Percentiles rank a stretch among this genome's conserved stretches.
These are phyloP conservation scores for Graphiopsis chlorocephala DNA, from an alignment of 2,329 filamentous ascomycete species.

Conservation along the genomic window DNA sequence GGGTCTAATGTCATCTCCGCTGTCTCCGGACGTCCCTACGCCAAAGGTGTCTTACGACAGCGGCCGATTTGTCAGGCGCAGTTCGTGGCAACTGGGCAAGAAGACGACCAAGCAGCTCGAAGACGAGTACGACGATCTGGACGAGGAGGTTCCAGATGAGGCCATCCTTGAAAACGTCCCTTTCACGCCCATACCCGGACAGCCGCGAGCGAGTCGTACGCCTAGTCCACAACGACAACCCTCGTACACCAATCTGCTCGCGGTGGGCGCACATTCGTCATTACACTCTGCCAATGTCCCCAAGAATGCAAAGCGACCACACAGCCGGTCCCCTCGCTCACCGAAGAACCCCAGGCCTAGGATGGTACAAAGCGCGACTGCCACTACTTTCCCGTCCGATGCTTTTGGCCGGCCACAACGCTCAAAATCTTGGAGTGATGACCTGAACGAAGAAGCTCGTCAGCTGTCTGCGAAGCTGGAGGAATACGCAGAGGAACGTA, in stretches of 20 bases:
- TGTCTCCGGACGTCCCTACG: conserved; percentile 21
- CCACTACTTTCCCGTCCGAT: conserved; percentile 26
- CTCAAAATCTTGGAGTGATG: conserved; percentile 72
- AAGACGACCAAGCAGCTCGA: conserved; percentile 71
- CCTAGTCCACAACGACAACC: conserved; percentile 35
- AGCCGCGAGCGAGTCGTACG: conserved; percentile 37
- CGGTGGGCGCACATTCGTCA: conserved; percentile 11
- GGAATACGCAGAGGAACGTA: conserved; percentile 60
- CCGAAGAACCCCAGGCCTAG: conserved; percentile 27
- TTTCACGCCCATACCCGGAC: conserved; percentile 59
- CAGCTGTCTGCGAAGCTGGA: conserved; percentile 77
- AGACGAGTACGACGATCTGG: conserved; percentile 74
- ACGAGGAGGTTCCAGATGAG: conserved; percentile 73
- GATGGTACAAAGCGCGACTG: conserved; percentile 33
- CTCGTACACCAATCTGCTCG: conserved; percentile 29
- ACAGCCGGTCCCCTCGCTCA: conserved; percentile 29
- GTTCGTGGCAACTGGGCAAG: conserved; percentile 65
- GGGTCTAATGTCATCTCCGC: conserved; percentile 23
- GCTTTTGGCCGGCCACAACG: conserved; percentile 29
- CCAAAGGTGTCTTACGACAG: conserved; percentile 24
- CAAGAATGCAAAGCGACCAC: conserved; percentile 34
- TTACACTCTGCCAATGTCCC: conserved; percentile 34
- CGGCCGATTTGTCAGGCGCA: conserved; percentile 31
- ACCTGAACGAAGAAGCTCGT: conserved; percentile 70
- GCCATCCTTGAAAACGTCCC: conserved; percentile 79